Conservation (phyloP, 805 yeast species). For the Saccharomyces cerevisiae region DNA sequence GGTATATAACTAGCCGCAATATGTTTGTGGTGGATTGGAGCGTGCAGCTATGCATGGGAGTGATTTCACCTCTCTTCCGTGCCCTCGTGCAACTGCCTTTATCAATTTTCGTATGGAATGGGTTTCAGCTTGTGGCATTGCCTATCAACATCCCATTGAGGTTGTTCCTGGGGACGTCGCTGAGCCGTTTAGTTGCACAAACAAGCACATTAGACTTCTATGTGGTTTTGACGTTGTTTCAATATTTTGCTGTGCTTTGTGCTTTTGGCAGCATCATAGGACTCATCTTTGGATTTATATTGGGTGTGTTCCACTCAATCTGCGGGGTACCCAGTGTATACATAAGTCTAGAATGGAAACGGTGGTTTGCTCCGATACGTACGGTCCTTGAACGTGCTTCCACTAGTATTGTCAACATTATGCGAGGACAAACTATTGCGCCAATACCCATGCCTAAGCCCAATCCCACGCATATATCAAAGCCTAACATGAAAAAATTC, state of each 20-base stretch:
- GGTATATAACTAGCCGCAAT: neutral
- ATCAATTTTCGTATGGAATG: slow-evolving; percentile 11
- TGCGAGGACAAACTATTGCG: neutral
- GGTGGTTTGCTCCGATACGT: neutral
- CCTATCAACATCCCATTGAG: slow-evolving; percentile 25
- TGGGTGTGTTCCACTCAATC: slow-evolving; percentile 19
- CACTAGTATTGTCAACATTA: neutral
- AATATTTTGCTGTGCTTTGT: slow-evolving; percentile 20
- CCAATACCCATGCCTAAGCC: neutral
- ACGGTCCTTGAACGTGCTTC: neutral
- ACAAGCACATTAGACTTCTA: slow-evolving; percentile 10
- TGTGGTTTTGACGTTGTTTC: slow-evolving; percentile 13
- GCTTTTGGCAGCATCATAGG: slow-evolving; percentile 18
- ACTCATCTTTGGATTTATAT: slow-evolving; percentile 10
- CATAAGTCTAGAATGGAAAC: slow-evolving; percentile 10
- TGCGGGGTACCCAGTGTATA: slow-evolving; percentile 18
- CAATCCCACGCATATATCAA: neutral
- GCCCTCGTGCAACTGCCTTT: slow-evolving; percentile 9
- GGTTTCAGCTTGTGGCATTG: slow-evolving; percentile 12
- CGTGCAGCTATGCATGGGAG: neutral
- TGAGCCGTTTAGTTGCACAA: slow-evolving; percentile 12
- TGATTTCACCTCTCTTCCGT: neutral
- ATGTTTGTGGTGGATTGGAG: neutral
- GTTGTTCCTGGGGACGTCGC: slow-evolving; percentile 17
- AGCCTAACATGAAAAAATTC: neutral